These are phyloP conservation scores for Lyophyllum decastes DNA, from an alignment of 768 basidiomycete species.

Conservation along the genomic window DNA sequence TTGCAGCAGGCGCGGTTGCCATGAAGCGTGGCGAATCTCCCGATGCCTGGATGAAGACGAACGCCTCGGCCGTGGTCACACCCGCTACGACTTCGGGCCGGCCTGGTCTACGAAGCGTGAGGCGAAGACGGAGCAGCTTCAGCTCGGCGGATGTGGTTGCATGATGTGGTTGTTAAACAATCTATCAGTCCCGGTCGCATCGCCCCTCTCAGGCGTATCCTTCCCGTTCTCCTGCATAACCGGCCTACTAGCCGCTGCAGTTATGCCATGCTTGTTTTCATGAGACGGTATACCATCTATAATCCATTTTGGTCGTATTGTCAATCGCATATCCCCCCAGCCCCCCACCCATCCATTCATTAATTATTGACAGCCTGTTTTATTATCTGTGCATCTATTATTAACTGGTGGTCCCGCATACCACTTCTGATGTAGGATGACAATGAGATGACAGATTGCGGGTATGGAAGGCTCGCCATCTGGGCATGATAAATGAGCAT, in stretches of 20 bases:
- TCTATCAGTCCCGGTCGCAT: background rate
- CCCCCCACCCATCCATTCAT: constrained; percentile 34
- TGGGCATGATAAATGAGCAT: background rate
- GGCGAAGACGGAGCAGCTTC: constrained; percentile 84
- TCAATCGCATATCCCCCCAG: constrained; percentile 29
- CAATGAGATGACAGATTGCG: background rate
- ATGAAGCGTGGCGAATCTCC: constrained; percentile 40
- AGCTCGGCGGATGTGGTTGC: constrained; percentile 85
- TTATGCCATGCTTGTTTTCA: constrained; percentile 12
- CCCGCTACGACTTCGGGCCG: constrained; percentile 73
- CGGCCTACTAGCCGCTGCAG: background rate
- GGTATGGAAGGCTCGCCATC: background rate
- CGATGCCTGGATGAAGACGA: constrained; percentile 79
- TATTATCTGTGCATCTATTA: constrained; percentile 16
- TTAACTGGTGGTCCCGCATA: constrained; percentile 11
- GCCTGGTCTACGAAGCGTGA: constrained; percentile 71
- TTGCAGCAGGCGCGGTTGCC: constrained; percentile 41
- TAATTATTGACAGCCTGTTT: constrained; percentile 20
- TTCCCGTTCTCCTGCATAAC: constrained; percentile 3
- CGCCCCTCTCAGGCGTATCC: background rate
- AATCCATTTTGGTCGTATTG: constrained; percentile 9
- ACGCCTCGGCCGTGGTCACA: constrained; percentile 67
- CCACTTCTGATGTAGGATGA: constrained; percentile 12
- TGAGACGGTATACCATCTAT: constrained; percentile 14
- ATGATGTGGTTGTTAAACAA: constrained; percentile 30